Base-by-base conservation (phyloP, 352 stramenopile genomes). In the Globisporangium orthogonon region DNA sequence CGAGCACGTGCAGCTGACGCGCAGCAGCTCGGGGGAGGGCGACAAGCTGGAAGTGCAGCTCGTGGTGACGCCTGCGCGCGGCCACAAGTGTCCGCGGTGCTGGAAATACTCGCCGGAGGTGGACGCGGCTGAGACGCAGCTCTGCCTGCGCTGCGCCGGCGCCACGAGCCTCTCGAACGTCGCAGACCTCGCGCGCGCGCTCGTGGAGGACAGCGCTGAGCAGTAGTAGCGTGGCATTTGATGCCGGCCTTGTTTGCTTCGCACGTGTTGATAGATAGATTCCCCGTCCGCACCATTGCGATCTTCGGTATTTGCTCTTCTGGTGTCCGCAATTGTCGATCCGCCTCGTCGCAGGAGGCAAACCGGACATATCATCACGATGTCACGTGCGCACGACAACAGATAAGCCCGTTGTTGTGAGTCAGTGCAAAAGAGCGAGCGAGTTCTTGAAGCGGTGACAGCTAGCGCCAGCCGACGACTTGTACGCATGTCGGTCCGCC, bases 11-110 rank as follows among this genome's bases (percentile, higher is more conserved):
- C 65, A 72, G 18, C 56, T 89, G n/a, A 49, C 50, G 43, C 41
- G 58, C 15, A 40, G 60, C 48, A 40, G 60, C 48, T 54, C 13
- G 31, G 18, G 50, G n/a, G 69, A 72, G n/a, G 67, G 70, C 17
- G 64, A 73, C 6, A 72, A 78, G 43, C 65, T 82, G n/a, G 53
- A 76, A 3, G 52, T 91, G 17, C 60, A 76, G 60, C 52, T 91
- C 11, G 64, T 85, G 4, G 67, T 97, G 50, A 73, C 69, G 45
- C 70, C 56, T 6, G 83, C 87, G 11, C 67, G 67, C 47, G 86
- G 82, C 33, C 73, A 90, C 61, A 97, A 97, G 67, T 97, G 89
- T 56, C 78, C 84, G 33, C 85, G 87, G 14, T 96, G 87, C 76
- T 96, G 85, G 85, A 94, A 95, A 63, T 93, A 91, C 58, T 65